These are phyloP conservation scores for Coemansia sp. DNA, from an alignment of 192 early-diverging fungal genomes.

Conservation along the genomic window DNA sequence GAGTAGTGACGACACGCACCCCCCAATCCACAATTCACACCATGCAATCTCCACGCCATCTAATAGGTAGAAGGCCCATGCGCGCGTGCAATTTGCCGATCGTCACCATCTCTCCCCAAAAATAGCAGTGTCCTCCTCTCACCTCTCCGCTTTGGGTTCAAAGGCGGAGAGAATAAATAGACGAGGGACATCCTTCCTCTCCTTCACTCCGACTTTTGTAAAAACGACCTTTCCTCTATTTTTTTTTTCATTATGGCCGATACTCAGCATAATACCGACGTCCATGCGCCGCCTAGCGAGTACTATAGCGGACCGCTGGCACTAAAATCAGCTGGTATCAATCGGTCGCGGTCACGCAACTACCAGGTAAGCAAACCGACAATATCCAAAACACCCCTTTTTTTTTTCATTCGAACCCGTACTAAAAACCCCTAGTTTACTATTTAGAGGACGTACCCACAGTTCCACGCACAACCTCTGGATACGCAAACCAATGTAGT, in stretches of 20 bases:
- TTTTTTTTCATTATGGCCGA: constrained; percentile 16
- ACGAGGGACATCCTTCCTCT: not conserved
- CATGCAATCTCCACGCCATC: not conserved
- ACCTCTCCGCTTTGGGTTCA: not conserved
- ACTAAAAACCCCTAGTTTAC: not conserved
- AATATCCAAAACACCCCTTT: too few relatives aligned
- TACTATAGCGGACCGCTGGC: constrained; percentile 34
- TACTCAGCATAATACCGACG: constrained; percentile 17
- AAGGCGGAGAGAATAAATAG: not conserved
- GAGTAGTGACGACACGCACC: not conserved
- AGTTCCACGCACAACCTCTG: not conserved
- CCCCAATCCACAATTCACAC: not conserved
- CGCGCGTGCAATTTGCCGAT: not conserved
- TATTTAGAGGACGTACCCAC: not conserved
- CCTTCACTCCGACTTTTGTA: not conserved
- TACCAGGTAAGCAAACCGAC: constrained; percentile 30
- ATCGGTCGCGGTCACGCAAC: constrained; percentile 38
- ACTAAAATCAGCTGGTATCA: constrained; percentile 23
- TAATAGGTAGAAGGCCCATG: not conserved
- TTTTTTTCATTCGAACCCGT: too few relatives aligned
- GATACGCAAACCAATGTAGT: not conserved
- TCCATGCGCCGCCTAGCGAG: constrained; percentile 43
- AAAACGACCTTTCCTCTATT: not conserved
- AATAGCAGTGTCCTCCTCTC: not conserved
- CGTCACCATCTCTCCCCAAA: not conserved